phyloP scores from a whole-genome alignment of 2,329 filamentous ascomycete genomes.

The Microcyclospora pomicola region DNA sequence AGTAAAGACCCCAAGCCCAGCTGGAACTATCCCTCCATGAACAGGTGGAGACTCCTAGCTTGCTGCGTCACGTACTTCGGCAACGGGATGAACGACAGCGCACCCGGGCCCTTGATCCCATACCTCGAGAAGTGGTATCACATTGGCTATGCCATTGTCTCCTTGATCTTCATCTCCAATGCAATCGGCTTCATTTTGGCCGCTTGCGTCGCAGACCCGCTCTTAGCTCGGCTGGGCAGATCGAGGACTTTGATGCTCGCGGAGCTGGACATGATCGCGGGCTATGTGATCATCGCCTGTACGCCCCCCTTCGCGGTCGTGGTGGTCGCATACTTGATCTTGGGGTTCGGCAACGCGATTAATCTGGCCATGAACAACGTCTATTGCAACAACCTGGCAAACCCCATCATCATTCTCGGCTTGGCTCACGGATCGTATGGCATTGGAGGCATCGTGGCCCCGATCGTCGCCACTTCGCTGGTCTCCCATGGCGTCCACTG shows the following conservation, averaged over 20 bases:
- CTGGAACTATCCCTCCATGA: constrained; percentile 47
- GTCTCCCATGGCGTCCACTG: constrained; percentile 48
- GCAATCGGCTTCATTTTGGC: constrained; percentile 56
- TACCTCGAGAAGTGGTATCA: constrained; percentile 64
- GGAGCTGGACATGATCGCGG: constrained; percentile 42
- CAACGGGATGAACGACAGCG: constrained; percentile 55
- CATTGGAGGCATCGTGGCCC: constrained; percentile 42
- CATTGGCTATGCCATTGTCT: constrained; percentile 66
- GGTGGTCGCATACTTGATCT: constrained; percentile 45
- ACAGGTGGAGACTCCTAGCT: constrained; percentile 53
- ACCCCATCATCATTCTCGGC: constrained; percentile 42
- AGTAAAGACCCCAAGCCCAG: constrained; percentile 40
- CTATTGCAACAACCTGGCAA: constrained; percentile 40
- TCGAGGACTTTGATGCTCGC: constrained; percentile 48
- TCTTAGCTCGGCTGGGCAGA: constrained; percentile 51
- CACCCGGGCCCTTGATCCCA: constrained; percentile 65
- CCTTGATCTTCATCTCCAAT: constrained; percentile 67
- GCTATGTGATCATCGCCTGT: constrained; percentile 51
- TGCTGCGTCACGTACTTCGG: constrained; percentile 53
- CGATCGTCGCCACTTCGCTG: constrained; percentile 61
- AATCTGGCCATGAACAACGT: constrained; percentile 43
- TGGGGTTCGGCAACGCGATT: constrained; percentile 41
- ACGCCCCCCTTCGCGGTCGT: constrained; percentile 58
- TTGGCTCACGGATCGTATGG: constrained; percentile 51
- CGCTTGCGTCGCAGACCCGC: constrained; percentile 52